Conservation (phyloP, 2,329 filamentous ascomycete genomes). For the Colletotrichum spaethianum region DNA sequence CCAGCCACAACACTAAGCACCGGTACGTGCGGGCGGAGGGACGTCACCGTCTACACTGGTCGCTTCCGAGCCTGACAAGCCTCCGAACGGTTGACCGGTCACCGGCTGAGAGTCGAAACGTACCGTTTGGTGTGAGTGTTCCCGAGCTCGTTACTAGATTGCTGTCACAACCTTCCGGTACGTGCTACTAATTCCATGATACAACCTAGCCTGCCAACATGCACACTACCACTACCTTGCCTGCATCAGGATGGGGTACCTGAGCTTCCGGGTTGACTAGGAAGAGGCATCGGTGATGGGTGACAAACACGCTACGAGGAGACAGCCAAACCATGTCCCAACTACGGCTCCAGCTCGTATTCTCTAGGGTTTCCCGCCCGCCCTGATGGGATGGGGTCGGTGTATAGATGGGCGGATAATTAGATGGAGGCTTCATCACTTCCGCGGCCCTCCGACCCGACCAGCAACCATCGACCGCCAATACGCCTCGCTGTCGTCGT, state of each 20-base stretch:
- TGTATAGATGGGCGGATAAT: slow-evolving; percentile 46
- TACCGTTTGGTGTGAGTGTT: slow-evolving; percentile 14
- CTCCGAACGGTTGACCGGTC: slow-evolving; percentile 12
- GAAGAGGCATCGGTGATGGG: background rate
- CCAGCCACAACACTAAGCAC: background rate
- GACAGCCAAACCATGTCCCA: slow-evolving; percentile 15
- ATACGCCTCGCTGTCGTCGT: background rate
- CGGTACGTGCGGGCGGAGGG: slow-evolving; percentile 20
- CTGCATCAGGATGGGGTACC: slow-evolving; percentile 8
- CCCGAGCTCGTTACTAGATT: slow-evolving; percentile 1
- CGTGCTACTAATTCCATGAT: slow-evolving; percentile 18
- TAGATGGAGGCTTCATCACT: slow-evolving; percentile 1
- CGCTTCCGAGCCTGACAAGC: background rate
- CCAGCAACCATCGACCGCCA: background rate
- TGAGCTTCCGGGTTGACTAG: background rate
- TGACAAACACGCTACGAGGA: background rate
- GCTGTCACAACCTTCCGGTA: background rate
- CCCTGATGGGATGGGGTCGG: background rate
- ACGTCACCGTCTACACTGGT: background rate
- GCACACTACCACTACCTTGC: background rate
- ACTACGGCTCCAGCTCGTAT: slow-evolving; percentile 26
- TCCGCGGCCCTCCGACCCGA: background rate
- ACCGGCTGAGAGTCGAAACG: background rate
- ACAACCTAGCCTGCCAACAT: slow-evolving; percentile 7
- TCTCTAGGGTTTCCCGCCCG: background rate